Evolutionary conservation across 2,329 filamentous ascomycete species (phyloP).

Genomic region (Neurospora sp.): DNA sequence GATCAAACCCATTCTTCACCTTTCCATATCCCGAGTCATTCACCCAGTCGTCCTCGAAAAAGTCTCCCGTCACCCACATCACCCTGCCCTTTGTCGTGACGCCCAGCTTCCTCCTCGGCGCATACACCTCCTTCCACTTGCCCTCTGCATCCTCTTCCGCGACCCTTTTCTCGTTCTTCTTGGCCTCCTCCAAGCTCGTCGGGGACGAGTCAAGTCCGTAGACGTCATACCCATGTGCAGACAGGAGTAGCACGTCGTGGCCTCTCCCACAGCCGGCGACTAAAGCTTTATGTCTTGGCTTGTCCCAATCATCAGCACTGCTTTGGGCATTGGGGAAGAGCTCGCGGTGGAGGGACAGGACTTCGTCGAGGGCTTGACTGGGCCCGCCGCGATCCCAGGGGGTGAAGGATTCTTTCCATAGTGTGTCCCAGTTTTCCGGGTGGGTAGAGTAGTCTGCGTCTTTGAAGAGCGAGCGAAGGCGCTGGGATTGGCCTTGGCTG

Average conservation of each 20-base stretch:
- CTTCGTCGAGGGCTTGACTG: conserved; percentile 42
- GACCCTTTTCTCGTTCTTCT: not conserved
- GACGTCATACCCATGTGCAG: not conserved
- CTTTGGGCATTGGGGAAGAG: conserved; percentile 26
- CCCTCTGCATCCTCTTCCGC: conserved; percentile 1
- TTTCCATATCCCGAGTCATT: conserved; percentile 22
- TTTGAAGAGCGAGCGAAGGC: not conserved
- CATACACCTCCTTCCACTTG: conserved; percentile 21
- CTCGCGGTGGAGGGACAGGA: conserved; percentile 35
- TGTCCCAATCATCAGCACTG: not conserved
- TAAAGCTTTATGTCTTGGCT: conserved; percentile 32
- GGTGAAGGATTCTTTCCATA: conserved; percentile 34
- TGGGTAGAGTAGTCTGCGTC: not conserved
- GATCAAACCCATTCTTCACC: conserved; percentile 43
- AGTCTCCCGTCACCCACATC: conserved; percentile 53
- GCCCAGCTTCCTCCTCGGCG: not conserved
- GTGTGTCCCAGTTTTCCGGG: conserved; percentile 31
- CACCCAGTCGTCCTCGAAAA: conserved; percentile 53
- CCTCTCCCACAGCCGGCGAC: conserved; percentile 77
- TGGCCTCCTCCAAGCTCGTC: conserved; percentile 41
- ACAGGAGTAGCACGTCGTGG: conserved; percentile 67
- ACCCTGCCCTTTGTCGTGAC: conserved; percentile 33
- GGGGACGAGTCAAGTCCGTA: conserved; percentile 49
- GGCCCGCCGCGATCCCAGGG: conserved; percentile 49
- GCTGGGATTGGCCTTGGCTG: not conserved